Evolutionary conservation across 306 rosid species (phyloP).

Genomic region (Pyrus betulifolia): DNA sequence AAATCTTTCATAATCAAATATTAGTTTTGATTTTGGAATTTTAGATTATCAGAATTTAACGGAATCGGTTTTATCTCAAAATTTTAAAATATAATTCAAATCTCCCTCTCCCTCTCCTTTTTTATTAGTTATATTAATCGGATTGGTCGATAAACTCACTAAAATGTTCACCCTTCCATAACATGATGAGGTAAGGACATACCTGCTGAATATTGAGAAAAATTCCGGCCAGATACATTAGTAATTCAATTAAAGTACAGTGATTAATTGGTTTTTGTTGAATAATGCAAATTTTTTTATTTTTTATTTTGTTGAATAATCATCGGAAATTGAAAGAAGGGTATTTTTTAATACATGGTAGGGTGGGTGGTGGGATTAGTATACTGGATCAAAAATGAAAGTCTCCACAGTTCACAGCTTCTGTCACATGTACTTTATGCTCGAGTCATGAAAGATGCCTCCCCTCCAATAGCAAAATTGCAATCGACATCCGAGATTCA

Average conservation of each 20-base stretch:
- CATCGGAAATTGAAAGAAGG: background rate
- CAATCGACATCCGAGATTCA: background rate
- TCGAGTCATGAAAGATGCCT: background rate
- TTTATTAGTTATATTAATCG: background rate
- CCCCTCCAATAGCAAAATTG: background rate
- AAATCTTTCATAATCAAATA: too few species aligned
- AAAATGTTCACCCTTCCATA: background rate
- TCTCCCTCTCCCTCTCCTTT: too few species aligned
- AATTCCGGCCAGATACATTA: background rate
- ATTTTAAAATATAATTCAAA: too few species aligned
- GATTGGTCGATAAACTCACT: background rate
- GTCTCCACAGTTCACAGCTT: background rate
- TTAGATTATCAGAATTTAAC: too few species aligned
- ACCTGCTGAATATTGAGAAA: background rate
- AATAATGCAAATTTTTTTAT: background rate
- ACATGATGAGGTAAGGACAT: background rate
- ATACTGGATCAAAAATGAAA: background rate
- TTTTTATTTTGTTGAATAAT: background rate
- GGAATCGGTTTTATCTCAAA: too few species aligned
- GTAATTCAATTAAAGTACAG: background rate
- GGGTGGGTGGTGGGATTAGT: background rate
- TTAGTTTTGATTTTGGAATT: too few species aligned
- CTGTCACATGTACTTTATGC: background rate
- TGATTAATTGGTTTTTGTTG: background rate
- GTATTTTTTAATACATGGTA: background rate